These are phyloP conservation scores for Alectoria sarmentosa DNA, from an alignment of 495 filamentous ascomycete species.

Conservation along the genomic window DNA sequence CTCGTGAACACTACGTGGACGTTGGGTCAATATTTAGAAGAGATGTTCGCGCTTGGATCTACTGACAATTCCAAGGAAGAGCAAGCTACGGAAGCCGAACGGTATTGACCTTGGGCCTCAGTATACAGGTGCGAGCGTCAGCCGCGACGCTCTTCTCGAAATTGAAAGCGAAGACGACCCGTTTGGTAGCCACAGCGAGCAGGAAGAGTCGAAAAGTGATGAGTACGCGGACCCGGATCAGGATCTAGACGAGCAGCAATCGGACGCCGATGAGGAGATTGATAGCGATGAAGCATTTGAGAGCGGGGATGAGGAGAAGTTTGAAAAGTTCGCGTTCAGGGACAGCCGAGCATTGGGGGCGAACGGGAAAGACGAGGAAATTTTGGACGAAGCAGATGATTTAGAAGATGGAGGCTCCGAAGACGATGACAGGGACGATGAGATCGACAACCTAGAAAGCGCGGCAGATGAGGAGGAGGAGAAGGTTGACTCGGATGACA, in stretches of 20 bases:
- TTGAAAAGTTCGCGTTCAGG: conserved; percentile 45
- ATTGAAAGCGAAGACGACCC: conserved; percentile 37
- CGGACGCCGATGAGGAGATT: conserved; percentile 47
- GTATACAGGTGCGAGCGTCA: conserved; percentile 76
- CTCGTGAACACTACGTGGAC: conserved; percentile 75
- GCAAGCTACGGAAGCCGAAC: conserved; percentile 71
- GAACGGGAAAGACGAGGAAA: conserved; percentile 5
- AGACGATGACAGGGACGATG: conserved; percentile 22
- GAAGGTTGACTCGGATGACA: conserved; percentile 20
- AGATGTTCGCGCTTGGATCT: too few relatives aligned
- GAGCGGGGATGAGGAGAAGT: conserved; percentile 53
- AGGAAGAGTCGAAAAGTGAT: conserved; percentile 32
- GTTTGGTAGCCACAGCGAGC: conserved; percentile 26
- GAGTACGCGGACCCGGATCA: conserved; percentile 37
- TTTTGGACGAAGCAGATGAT: not conserved
- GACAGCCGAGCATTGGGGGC: conserved; percentile 37
- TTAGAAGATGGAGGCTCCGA: conserved; percentile 18
- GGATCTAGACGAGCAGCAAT: conserved; percentile 20
- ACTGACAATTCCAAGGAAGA: conserved; percentile 54
- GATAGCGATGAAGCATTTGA: conserved; percentile 56
- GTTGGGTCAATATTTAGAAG: too few relatives aligned
- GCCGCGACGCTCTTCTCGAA: conserved; percentile 56
- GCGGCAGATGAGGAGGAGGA: not conserved
- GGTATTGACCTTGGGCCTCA: conserved; percentile 61
- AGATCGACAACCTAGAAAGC: conserved; percentile 20